A percentile compares a stretch with the other conserved stretches of the same genome.
These are phyloP conservation scores for Strobilomyces echinocephalus DNA, from an alignment of 768 basidiomycete species.

Conservation along the genomic window DNA sequence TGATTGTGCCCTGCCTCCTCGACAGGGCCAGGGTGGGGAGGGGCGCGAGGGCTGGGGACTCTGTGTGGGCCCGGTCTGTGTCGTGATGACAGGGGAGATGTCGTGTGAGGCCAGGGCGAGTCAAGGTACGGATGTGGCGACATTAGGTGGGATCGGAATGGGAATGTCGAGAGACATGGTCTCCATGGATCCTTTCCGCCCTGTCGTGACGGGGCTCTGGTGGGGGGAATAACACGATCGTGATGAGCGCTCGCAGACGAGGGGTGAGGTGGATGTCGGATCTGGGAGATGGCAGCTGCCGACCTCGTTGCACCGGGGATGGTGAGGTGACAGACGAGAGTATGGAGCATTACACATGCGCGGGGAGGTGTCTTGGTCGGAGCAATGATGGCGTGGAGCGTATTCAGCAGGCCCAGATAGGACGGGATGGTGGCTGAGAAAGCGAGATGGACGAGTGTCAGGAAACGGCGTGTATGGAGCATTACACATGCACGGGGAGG, in stretches of 20 bases:
- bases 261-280: constrained; percentile 24
- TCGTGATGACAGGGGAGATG: constrained; percentile 30
- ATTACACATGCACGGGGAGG: constrained; percentile 36
- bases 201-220: constrained; percentile 27
- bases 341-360: constrained; percentile 25
- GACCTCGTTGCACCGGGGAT: constrained; percentile 31
- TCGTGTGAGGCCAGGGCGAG: constrained; percentile 44
- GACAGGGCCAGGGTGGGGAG: constrained; percentile 3
- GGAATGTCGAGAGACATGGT: constrained; percentile 34
- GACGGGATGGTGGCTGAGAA: constrained; percentile 36
- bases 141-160: constrained; percentile 36
- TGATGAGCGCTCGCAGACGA: constrained; percentile 22
- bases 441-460: constrained; percentile 28
- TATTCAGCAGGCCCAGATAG: constrained; percentile 24
- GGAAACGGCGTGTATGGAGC: too few relatives aligned
- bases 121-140: constrained; percentile 29
- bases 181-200: constrained; percentile 25
- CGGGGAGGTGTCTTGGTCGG: constrained; percentile 23
- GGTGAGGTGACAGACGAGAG: constrained; percentile 26
- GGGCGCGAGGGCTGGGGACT: constrained; percentile 31
- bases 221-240: constrained; percentile 44
- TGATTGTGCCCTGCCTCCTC: constrained; percentile 23
- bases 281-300: constrained; percentile 23
- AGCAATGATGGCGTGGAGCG: constrained; percentile 21
- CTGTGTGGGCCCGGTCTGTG: constrained; percentile 29